A percentile compares a stretch with the other conserved stretches of the same genome.
Conservation (phyloP, 106 monocot species). For the Acorus gramineus region DNA sequence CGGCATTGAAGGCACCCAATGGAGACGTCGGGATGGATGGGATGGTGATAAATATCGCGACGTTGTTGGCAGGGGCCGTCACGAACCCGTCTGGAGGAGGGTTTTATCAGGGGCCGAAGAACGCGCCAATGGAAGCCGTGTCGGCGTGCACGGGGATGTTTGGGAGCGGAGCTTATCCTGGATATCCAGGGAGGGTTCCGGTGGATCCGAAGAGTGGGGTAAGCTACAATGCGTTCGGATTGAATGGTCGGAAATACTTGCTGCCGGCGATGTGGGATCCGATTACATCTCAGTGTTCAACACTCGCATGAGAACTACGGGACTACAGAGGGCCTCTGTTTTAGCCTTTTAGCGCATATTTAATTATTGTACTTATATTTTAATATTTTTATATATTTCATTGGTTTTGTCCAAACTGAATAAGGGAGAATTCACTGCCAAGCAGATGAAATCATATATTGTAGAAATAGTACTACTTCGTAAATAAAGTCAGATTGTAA, state of each 20-base stretch:
- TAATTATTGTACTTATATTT: too few relatives aligned
- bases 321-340: too few relatives aligned
- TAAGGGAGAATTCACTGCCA: too few relatives aligned
- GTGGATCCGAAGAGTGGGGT: constrained; percentile 6
- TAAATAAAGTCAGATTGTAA: too few relatives aligned
- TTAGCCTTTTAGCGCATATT: too few relatives aligned
- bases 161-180: constrained; percentile 17
- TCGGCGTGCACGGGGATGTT: constrained; percentile 15
- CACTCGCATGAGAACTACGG: neutral
- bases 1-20: constrained; percentile 3
- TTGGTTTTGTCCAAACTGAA: too few relatives aligned
- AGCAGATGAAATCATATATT: too few relatives aligned
- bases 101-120: constrained; percentile 6
- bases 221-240: constrained; percentile 10
- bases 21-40: constrained; percentile 10
- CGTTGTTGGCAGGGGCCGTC: constrained; percentile 10
- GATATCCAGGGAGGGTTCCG: constrained; percentile 8
- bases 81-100: constrained; percentile 14
- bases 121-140: constrained; percentile 12
- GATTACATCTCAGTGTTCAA: constrained; percentile 5
- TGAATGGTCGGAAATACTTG: constrained; percentile 10
- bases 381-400: too few relatives aligned
- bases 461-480: too few relatives aligned
- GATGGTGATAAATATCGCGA: constrained; percentile 11
- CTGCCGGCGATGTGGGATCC: constrained; percentile 23